Base-by-base conservation (phyloP, 176 grass and related monocot genomes). In the Carex scoparia region DNA sequence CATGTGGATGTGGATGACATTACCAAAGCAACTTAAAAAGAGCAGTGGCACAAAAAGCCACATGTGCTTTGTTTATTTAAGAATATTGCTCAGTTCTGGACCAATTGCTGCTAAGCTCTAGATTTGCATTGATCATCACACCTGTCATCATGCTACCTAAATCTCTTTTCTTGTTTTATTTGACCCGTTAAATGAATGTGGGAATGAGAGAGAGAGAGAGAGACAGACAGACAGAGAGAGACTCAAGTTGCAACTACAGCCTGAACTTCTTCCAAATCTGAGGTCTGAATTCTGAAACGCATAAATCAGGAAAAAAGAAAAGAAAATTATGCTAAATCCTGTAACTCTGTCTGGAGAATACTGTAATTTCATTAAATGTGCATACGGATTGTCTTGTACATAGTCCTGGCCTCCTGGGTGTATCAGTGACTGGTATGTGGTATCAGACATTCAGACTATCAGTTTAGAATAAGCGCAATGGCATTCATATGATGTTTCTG, bases 1-100 rank as follows among this genome's bases (percentile, higher is more conserved):
- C 74, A 78, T 78, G 74, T 78, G 74, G 51, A 78, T 78, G 74
- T 57, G 74, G 51, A 78, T 78, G 74, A 35, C 51, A 78, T 78
- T 78, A 33, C 74, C 74, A 55, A 78, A 31, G 28, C 74, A 78
- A 78, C 74, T 78, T 31, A 4, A 78, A 78, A 57, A 57, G 74
- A 57, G 1, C 13, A 78, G 27, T 57, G 49, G 73, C 49, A 78
- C 72, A 57, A 57, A 78, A 78, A 35, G 23, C 27, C 46, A 77
- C 73, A 77, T 15, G 11, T 56, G 48, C 73, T 32, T 56, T 77
- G 49, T 77, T 77, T 77, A 16, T 56, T 55, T 77, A 76, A 30
- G 72, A 76, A 76, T 55, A 76, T 76, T 76, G 48, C 49, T 49
- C 48, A 77, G 73, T 54, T 77, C 73, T 77, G 73, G 49, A 77